Evolutionary conservation across 805 yeast species (phyloP).

Genomic region (Nakazawaea laoshanensis): DNA sequence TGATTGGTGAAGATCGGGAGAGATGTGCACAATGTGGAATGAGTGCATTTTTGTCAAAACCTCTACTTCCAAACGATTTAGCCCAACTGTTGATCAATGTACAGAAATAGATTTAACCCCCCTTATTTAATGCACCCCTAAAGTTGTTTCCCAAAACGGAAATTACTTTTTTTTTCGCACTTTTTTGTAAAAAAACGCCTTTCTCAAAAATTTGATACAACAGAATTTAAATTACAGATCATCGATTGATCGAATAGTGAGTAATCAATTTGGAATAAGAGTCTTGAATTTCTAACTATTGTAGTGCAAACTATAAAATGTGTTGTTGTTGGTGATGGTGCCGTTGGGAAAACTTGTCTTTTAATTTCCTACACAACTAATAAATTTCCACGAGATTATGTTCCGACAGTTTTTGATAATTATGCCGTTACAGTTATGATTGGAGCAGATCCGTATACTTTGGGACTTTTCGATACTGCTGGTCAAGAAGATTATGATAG

Average conservation of each 20-base stretch:
- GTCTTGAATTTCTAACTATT: not conserved
- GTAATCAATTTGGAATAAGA: not conserved
- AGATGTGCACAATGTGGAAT: constrained; percentile 40
- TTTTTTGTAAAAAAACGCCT: no score
- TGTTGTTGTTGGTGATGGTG: constrained; percentile 99
- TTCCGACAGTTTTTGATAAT: constrained; percentile 97
- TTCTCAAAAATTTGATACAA: no score
- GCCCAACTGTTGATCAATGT: constrained; percentile 23
- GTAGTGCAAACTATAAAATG: constrained; percentile 68
- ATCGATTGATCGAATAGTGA: no score
- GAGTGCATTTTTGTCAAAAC: constrained; percentile 45
- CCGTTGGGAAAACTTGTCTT: constrained; percentile 96
- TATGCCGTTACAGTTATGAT: constrained; percentile 93
- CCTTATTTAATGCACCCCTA: no score
- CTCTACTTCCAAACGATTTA: constrained; percentile 38
- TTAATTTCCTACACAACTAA: constrained; percentile 93
- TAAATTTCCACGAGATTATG: constrained; percentile 96
- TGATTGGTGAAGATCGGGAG: constrained; percentile 43
- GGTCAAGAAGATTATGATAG: constrained; percentile 99
- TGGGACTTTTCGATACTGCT: constrained; percentile 97
- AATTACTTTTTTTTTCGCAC: no score
- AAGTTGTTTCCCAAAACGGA: no score
- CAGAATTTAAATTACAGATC: no score
- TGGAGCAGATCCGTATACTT: constrained; percentile 96
- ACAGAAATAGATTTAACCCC: no score